Evolutionary conservation across 257 asterid species (phyloP).

Genomic region (Solanum appendiculatum): DNA sequence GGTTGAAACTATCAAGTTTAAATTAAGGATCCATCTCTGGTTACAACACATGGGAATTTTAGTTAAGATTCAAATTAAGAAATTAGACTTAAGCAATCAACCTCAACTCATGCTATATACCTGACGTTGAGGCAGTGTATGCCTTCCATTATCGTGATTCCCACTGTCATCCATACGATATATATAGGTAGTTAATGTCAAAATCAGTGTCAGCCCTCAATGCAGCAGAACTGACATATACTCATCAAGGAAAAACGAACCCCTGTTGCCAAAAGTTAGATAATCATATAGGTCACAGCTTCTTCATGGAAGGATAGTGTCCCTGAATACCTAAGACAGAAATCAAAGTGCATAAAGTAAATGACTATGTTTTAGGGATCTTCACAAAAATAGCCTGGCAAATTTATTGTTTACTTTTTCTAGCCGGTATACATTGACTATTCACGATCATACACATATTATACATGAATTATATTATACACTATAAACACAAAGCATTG

Average conservation of each 20-base stretch:
- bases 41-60: neutral
- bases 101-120: slow-evolving; percentile 19
- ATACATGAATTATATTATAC: no score
- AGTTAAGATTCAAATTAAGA: neutral
- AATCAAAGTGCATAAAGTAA: neutral
- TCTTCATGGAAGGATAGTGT: neutral
- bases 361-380: neutral
- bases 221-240: slow-evolving; percentile 5
- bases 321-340: neutral
- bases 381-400: no score
- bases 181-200: slow-evolving; percentile 3
- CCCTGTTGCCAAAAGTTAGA: neutral
- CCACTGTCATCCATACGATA: slow-evolving; percentile 63
- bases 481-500: neutral
- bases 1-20: no score
- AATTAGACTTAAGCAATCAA: neutral
- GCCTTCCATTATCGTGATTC: slow-evolving; percentile 81
- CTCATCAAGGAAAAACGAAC: neutral
- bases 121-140: slow-evolving; percentile 79
- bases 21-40: neutral
- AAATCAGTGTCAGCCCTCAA: neutral
- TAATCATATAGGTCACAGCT: neutral
- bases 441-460: no score
- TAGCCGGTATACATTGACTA: no score
- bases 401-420: no score